Conservation (phyloP, 345 rosid species). For the Hevea brasiliensis region DNA sequence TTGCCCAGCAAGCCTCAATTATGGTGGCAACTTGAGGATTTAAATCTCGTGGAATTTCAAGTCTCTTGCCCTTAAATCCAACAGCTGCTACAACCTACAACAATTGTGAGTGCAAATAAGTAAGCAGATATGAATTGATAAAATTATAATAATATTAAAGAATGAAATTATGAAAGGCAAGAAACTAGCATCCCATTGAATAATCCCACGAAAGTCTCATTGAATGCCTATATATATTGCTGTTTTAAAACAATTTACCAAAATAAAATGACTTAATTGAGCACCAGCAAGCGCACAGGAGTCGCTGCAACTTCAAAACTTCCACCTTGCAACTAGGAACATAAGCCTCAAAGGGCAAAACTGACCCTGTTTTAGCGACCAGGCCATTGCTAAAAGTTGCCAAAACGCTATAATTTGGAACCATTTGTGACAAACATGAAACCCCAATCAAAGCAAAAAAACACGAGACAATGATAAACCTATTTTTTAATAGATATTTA, state of each 20-base stretch:
- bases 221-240: too few relatives aligned
- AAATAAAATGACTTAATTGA: neutral
- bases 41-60: constrained; percentile 81
- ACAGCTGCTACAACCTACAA: constrained; percentile 98
- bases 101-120: neutral
- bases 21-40: constrained; percentile 79
- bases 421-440: neutral
- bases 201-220: neutral
- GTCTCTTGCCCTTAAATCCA: constrained; percentile 88
- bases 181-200: neutral
- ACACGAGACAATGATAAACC: neutral
- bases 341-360: neutral
- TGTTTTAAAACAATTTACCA: neutral
- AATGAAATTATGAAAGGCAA: too few relatives aligned
- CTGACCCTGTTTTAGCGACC: neutral
- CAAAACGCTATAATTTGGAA: neutral
- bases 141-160: neutral
- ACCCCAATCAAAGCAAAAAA: neutral
- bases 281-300: neutral
- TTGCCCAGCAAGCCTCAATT: constrained; percentile 94
- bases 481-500: neutral
- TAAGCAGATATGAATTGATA: neutral
- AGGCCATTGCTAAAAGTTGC: neutral
- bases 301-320: neutral
- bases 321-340: neutral